Conservation (phyloP, 192 early-diverging fungal species). For the Gigaspora rosea region DNA sequence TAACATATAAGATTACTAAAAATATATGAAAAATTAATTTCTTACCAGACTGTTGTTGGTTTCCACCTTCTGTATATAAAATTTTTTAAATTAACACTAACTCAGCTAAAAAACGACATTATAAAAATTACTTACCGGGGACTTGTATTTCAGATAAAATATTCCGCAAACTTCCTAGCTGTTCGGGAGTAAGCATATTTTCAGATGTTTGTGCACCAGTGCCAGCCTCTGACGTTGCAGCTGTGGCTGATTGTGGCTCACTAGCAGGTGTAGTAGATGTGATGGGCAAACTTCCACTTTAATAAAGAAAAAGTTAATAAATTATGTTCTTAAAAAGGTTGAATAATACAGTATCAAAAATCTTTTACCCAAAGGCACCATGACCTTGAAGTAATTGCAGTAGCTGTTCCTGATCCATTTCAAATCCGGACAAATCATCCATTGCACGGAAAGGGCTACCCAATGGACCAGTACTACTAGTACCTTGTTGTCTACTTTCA, state of each 20-base stretch:
- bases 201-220: conserved; percentile 23
- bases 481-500: conserved; percentile 27
- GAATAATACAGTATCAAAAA: neutral
- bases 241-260: conserved; percentile 28
- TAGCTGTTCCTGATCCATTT: conserved; percentile 28
- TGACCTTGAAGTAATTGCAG: conserved; percentile 27
- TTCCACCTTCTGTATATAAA: conserved; percentile 19
- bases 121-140: conserved; percentile 34
- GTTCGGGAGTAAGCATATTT: conserved; percentile 37
- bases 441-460: conserved; percentile 22
- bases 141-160: conserved; percentile 48
- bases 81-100: neutral
- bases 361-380: conserved; percentile 24
- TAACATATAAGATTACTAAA: neutral
- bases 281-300: neutral
- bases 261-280: conserved; percentile 26
- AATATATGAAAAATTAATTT: neutral
- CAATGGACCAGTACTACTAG: neutral
- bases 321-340: neutral
- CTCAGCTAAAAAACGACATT: neutral
- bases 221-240: conserved; percentile 9
- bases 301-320: neutral
- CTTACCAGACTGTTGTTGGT: neutral
- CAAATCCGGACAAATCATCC: conserved; percentile 28
- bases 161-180: conserved; percentile 49